Base-by-base conservation (phyloP, 441 rosid genomes). In the Adansonia rubrostipa region DNA sequence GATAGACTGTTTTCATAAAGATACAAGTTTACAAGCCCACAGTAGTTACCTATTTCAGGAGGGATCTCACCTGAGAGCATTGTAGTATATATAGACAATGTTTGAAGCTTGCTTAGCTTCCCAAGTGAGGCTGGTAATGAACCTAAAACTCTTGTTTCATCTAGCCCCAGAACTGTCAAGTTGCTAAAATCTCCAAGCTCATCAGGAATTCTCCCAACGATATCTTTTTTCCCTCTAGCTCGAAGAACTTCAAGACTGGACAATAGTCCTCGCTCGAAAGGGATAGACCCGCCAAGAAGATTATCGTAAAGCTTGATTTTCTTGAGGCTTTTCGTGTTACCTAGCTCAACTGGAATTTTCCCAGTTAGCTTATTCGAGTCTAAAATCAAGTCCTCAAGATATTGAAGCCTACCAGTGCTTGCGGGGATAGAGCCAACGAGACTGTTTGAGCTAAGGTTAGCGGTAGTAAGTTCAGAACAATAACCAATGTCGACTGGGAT, bases 31-130 rank as follows among this genome's bases (percentile, higher is more conserved):
- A 91, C 91, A 81, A 96, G 97, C 88, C 93, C 93, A 72, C 93
- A 84, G 70, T 98, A 94, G 82, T 94, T 92, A 44, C 97, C 97
- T 80, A 96, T 75, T 1, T 92, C 91, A 3, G 92, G 81, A 75
- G 99, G 99, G 50, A 96, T 92, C 87, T 86, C 90, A 75, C 99
- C 98, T 13, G 93, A 90, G 9, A 96, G 74, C 97, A 86, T 85
- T 47, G 99, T 90, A 0, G 97, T 92, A 77, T 96, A 94, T 3
- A 93, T 83, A 0, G 96, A 91, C 75, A 96, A 81, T 1, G 93
- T 91, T 78, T 85, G 93, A 40, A 96, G 92, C 87, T 85, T 92
- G 79, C 79, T 85, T 19, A 96, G 92, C 36, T 84, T 91, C 36
- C 99, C 97, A 80, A 96, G 75, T n/a, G 97, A 88, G 47, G 84